Evolutionary conservation across 1,284 basidiomycete genomes (phyloP).

Genomic region (Cystobasidiaceae sp.): DNA sequence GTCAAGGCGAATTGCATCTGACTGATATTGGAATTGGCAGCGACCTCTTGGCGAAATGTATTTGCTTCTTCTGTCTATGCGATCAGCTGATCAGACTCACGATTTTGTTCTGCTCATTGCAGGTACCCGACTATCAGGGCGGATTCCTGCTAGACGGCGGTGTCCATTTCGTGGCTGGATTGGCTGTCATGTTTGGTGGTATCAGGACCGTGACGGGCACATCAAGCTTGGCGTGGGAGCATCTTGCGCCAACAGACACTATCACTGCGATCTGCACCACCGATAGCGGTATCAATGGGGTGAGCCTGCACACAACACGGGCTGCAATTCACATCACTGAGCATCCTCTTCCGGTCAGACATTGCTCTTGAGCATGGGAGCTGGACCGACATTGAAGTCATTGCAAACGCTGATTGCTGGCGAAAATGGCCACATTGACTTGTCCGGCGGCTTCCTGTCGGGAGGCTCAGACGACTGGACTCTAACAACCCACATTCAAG

Average conservation of each 20-base stretch:
- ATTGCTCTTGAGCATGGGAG: slow-evolving; percentile 33
- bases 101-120: too few species aligned
- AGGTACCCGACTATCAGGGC: slow-evolving; percentile 40
- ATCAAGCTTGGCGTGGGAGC: slow-evolving; percentile 25
- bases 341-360: not conserved
- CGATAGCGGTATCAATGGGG: slow-evolving; percentile 21
- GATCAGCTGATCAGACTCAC: too few species aligned
- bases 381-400: slow-evolving; percentile 23
- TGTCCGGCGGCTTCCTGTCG: not conserved
- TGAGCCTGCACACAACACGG: not conserved
- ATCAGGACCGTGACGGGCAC: slow-evolving; percentile 23
- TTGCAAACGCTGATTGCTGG: slow-evolving; percentile 29
- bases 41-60: slow-evolving; percentile 35
- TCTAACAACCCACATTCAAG: not conserved
- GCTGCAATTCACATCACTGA: not conserved
- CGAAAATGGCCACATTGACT: not conserved
- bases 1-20: too few species aligned
- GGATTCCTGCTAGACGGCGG: slow-evolving; percentile 42
- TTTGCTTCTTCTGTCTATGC: too few species aligned
- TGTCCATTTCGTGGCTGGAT: slow-evolving; percentile 38
- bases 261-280: slow-evolving; percentile 26
- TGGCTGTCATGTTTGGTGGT: slow-evolving; percentile 34
- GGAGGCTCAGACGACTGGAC: not conserved
- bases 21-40: too few species aligned
- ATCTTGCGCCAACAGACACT: slow-evolving; percentile 38